Base-by-base conservation (phyloP, 257 asterid species). In the Nicotiana benthamiana region DNA sequence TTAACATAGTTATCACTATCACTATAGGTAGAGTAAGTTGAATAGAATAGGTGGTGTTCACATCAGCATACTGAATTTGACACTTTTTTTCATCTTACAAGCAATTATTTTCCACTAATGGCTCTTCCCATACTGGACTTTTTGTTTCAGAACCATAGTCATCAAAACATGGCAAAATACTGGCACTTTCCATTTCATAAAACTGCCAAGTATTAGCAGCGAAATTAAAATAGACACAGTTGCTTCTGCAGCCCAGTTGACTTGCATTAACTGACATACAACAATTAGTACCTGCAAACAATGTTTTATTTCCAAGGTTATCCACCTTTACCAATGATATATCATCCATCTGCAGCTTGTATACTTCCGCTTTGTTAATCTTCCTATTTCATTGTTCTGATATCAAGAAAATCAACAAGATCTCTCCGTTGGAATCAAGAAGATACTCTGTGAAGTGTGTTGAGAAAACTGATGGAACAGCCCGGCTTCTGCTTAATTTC, bases 361-460 rank as follows among this genome's bases (percentile, higher is more conserved):
- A 76, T 24, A 87, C 87, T 80, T 87, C 86, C 8, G 84, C 83
- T 62, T 74, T 83, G 13, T 82, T 83, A 34, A 80, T 78, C 32
- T n/a, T 5, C 64, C 22, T 56, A 9, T 43, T 77, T 0, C 11
- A 66, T 78, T 77, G 81, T 70, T 79, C 80, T 16, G 79, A 85
- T 20, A 83, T 53, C n/a, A 85, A 82, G 17, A 89, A 84, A 16
- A 80, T 83, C 74, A 84, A 10, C 79, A 85, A 60, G n/a, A 89
- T 79, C 48, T 82, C 87, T 24, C 89, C 86, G 28, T 84, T 40
- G 4, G 82, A 86, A 67, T 88, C 87, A 15, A 85, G 28, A 48
- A 87, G 20, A 61, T 77, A 86, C 32, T 85, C 86, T 24, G 53
- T 43, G 76, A 80, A 86, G 79, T 75, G 84, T 51, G 22, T 76